Evolutionary conservation across 305 asterid species (phyloP), one percentile per base, ranked within the genome.

Genomic region (Petunia hybrid): DNA sequence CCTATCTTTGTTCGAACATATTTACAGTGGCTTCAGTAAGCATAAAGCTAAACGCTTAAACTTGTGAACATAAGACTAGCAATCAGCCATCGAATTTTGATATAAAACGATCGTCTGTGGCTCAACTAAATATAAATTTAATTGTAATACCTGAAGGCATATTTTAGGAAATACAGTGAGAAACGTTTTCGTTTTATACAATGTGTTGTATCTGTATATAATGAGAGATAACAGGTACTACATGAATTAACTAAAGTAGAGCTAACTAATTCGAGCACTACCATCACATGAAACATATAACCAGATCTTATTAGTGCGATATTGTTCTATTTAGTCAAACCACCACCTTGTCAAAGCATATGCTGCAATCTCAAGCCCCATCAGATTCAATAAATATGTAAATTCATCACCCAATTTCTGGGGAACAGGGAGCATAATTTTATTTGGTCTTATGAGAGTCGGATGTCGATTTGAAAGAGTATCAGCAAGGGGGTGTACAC

Each of bases 361-460:
- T 8, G 57, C 0, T 16, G 4, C 10, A 57, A 8, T 16, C 2
- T 6, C 64, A 59, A 1, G 12, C 38, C 64, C 5, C 38, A 10
- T 59, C 66, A 60, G 7, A 60, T 61, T 61, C 66, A 68, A 56
- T 5, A 56, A 56, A 14, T 68, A 68, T 42, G 42, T 68, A 14
- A 16, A 68, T 69, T 43, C 57, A 43, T 22, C 10, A 22, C 31
- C n/a, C 35, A 6, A 57, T n/a, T 57, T 57, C 41, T 6, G 10
- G 59, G 40, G 0, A 65, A 1, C 40, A 22, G 2, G 41, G n/a
- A 22, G 22, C 42, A 8, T 45, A 8, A 5, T 39, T 13, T 10
- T 46, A 5, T 12, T 39, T 4, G 31, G 31, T 10, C 71, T 12
- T 9, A 0, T 13, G n/a, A 10, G 3, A 51, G n/a, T 2, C n/a